Percentiles rank a stretch among this genome's conserved stretches.
phyloP scores from a whole-genome alignment of 1,284 basidiomycete genomes.

The Irpex sp. region DNA sequence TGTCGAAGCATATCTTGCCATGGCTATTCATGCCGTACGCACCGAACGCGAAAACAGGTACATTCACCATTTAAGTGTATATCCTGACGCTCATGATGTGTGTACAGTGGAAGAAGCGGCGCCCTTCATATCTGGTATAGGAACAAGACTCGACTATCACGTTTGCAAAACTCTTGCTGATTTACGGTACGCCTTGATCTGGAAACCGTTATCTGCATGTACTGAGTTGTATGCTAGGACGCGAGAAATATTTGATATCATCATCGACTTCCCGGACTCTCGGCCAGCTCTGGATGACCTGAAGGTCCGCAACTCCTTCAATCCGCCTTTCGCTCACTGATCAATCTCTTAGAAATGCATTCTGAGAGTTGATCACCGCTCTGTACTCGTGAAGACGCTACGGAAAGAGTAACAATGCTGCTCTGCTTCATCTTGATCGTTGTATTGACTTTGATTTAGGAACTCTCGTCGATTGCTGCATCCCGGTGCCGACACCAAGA shows the following conservation, averaged over 20 bases:
- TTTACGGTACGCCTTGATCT: constrained; percentile 67
- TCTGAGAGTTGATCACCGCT: constrained; percentile 81
- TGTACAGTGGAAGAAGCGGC: constrained; percentile 73
- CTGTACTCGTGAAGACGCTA: constrained; percentile 74
- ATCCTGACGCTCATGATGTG: constrained; percentile 19
- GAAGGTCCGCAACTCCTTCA: constrained; percentile 70
- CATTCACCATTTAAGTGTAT: constrained; percentile 29
- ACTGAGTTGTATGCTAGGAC: constrained; percentile 57
- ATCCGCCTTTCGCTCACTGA: constrained; percentile 8
- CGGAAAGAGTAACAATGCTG: too few species aligned
- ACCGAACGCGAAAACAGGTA: constrained; percentile 65
- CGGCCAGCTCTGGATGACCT: constrained; percentile 90
- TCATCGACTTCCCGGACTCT: constrained; percentile 94
- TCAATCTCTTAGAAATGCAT: constrained; percentile 69
- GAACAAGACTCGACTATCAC: constrained; percentile 91
- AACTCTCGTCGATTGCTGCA: constrained; percentile 92
- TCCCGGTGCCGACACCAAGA: constrained; percentile 94
- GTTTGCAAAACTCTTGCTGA: constrained; percentile 91
- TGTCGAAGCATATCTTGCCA: constrained; percentile 80
- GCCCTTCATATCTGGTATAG: constrained; percentile 82
- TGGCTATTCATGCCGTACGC: constrained; percentile 89
- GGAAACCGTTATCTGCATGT: not conserved
- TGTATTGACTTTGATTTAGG: too few species aligned
- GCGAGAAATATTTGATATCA: constrained; percentile 94
- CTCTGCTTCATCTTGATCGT: too few species aligned